Percentiles rank a stretch among this genome's conserved stretches.
phyloP scores from a whole-genome alignment of 202 grass and related monocot genomes.

The Schoenoplectus tabernaemontani region DNA sequence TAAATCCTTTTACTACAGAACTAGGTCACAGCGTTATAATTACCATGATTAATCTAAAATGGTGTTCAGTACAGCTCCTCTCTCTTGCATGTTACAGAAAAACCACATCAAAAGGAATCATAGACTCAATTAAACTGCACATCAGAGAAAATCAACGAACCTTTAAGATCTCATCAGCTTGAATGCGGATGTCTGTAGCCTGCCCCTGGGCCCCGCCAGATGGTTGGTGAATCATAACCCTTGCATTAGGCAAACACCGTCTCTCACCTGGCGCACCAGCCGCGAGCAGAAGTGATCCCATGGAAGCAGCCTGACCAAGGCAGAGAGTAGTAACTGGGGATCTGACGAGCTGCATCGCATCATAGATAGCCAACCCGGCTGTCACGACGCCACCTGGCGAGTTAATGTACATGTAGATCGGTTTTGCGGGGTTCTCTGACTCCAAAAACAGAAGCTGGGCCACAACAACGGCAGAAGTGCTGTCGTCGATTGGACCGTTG shows the following conservation, averaged over 20 bases:
- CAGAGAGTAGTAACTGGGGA: slow-evolving; percentile 86
- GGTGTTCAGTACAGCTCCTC: background rate
- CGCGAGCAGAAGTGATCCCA: slow-evolving; percentile 77
- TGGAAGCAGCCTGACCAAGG: slow-evolving; percentile 89
- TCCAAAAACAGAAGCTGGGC: slow-evolving; percentile 96
- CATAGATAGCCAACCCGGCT: slow-evolving; percentile 91
- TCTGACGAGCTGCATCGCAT: slow-evolving; percentile 92
- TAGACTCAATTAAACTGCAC: background rate
- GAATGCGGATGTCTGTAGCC: slow-evolving; percentile 78
- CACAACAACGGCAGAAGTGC: slow-evolving; percentile 68
- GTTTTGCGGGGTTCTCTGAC: slow-evolving; percentile 93
- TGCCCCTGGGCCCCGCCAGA: slow-evolving; percentile 68
- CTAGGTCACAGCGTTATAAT: background rate
- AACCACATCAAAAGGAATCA: background rate
- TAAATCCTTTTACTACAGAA: background rate
- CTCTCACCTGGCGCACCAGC: slow-evolving; percentile 66
- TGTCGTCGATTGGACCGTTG: slow-evolving; percentile 78
- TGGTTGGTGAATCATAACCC: slow-evolving; percentile 97
- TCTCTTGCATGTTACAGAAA: background rate
- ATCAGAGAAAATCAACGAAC: slow-evolving; percentile 1
- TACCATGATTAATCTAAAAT: background rate
- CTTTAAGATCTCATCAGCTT: slow-evolving; percentile 91
- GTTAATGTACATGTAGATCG: slow-evolving; percentile 94
- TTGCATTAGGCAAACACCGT: slow-evolving; percentile 67
- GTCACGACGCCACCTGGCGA: slow-evolving; percentile 92